Conservation (phyloP, 306 rosid species). For the Castanea mollissima region DNA sequence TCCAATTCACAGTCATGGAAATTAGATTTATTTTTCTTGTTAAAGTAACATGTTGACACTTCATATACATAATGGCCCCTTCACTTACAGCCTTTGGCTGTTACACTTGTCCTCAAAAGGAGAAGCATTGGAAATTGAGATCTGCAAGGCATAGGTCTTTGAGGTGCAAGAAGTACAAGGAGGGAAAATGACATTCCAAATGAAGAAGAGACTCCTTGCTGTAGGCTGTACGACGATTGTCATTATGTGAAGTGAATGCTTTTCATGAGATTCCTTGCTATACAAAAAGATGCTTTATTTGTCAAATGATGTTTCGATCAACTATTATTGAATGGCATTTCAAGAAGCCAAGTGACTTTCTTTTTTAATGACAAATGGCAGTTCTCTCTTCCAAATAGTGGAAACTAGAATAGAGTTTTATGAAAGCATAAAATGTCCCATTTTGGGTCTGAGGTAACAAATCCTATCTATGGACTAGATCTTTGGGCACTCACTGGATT, state of each 20-base stretch:
- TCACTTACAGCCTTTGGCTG: not conserved
- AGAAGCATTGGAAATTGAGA: not conserved
- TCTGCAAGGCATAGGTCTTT: not conserved
- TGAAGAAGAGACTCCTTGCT: not conserved
- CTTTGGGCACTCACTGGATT: too few species aligned
- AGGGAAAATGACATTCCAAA: not conserved
- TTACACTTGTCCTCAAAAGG: not conserved
- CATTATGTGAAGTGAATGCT: not conserved
- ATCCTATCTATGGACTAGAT: too few species aligned
- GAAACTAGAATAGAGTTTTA: too few species aligned
- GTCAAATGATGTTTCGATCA: not conserved
- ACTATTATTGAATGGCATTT: not conserved
- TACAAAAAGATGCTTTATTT: not conserved
- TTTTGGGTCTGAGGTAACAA: too few species aligned
- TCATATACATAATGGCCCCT: not conserved
- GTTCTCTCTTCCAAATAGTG: not conserved
- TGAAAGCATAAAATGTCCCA: too few species aligned
- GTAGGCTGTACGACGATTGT: not conserved
- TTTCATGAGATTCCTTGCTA: not conserved
- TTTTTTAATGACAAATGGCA: not conserved
- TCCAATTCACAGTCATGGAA: not conserved
- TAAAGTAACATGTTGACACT: not conserved
- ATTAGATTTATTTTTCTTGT: not conserved
- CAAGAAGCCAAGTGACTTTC: not conserved
- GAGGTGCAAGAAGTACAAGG: not conserved